Percentiles rank a stretch among this genome's conserved stretches.
Evolutionary conservation across 2,329 filamentous ascomycete genomes (phyloP).

Genomic region (Saccharata proteae): DNA sequence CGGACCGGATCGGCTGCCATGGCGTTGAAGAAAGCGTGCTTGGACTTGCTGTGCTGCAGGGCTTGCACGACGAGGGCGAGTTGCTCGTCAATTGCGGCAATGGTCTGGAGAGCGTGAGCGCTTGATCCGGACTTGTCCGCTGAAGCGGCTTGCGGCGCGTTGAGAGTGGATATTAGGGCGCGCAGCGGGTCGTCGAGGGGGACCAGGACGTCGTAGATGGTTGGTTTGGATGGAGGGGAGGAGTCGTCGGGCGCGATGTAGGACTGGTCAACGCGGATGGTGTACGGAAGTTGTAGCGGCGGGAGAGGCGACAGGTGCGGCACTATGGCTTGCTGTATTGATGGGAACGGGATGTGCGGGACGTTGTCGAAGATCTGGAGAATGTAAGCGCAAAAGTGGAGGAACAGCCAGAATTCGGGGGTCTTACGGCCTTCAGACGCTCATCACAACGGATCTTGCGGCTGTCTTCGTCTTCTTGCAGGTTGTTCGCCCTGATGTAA

Average conservation of each 20-base stretch:
- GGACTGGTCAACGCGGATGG: constrained; percentile 70
- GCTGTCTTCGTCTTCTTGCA: constrained; percentile 93
- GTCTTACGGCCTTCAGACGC: constrained; percentile 58
- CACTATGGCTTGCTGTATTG: constrained; percentile 68
- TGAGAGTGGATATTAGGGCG: constrained; percentile 41
- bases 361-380: constrained; percentile 53
- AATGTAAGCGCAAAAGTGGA: constrained; percentile 9
- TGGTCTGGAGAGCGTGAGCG: constrained; percentile 60
- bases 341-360: constrained; percentile 74
- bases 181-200: constrained; percentile 72
- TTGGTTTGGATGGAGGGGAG: constrained; percentile 55
- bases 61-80: constrained; percentile 74
- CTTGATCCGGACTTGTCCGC: constrained; percentile 29
- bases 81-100: constrained; percentile 70
- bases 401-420: neutral
- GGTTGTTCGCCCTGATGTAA: constrained; percentile 72
- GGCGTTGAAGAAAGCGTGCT: constrained; percentile 74
- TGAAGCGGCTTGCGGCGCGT: constrained; percentile 49
- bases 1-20: constrained; percentile 70
- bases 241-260: constrained; percentile 56
- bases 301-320: constrained; percentile 67
- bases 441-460: constrained; percentile 86
- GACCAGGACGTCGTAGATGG: constrained; percentile 82
- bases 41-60: constrained; percentile 72
- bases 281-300: constrained; percentile 77